Evolutionary conservation across 192 early-diverging fungal genomes (phyloP).

Genomic region (Entomortierella parvispora): DNA sequence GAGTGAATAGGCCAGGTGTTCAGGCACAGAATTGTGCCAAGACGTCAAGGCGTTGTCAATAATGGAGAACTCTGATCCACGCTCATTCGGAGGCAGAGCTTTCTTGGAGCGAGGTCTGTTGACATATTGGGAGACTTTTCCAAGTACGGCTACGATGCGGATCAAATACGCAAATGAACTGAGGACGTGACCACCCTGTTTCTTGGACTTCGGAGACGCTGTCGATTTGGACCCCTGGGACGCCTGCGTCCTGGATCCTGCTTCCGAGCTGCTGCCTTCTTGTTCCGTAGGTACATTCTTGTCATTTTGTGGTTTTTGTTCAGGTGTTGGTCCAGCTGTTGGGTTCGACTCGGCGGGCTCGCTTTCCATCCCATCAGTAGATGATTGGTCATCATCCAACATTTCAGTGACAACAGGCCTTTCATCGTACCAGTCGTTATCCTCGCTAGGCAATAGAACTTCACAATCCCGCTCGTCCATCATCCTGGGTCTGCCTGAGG

Average conservation of each 20-base stretch:
- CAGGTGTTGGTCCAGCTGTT: background rate
- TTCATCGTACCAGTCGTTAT: constrained; percentile 56
- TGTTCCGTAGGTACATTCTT: background rate
- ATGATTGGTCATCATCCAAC: constrained; percentile 32
- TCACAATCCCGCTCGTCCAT: constrained; percentile 62
- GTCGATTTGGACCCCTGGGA: background rate
- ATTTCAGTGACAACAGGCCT: constrained; percentile 45
- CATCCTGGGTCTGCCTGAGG: constrained; percentile 57
- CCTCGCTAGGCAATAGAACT: constrained; percentile 58
- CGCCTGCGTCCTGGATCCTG: constrained; percentile 5
- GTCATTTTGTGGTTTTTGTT: background rate
- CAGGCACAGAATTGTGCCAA: constrained; percentile 52
- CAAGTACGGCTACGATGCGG: constrained; percentile 54
- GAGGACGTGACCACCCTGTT: constrained; percentile 26
- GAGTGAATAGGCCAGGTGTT: constrained; percentile 41
- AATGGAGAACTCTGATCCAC: constrained; percentile 55
- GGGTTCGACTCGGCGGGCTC: constrained; percentile 5
- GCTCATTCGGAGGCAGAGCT: constrained; percentile 51
- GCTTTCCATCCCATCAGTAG: constrained; percentile 31
- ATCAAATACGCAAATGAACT: constrained; percentile 53
- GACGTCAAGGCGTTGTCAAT: constrained; percentile 45
- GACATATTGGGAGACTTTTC: constrained; percentile 56
- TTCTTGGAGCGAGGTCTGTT: constrained; percentile 53
- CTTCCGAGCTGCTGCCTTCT: background rate
- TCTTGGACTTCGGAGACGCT: constrained; percentile 11